A percentile compares a stretch with the other conserved stretches of the same genome.
These are phyloP conservation scores for Pythium aristosporum DNA, from an alignment of 352 stramenopile genomes.

Conservation along the genomic window DNA sequence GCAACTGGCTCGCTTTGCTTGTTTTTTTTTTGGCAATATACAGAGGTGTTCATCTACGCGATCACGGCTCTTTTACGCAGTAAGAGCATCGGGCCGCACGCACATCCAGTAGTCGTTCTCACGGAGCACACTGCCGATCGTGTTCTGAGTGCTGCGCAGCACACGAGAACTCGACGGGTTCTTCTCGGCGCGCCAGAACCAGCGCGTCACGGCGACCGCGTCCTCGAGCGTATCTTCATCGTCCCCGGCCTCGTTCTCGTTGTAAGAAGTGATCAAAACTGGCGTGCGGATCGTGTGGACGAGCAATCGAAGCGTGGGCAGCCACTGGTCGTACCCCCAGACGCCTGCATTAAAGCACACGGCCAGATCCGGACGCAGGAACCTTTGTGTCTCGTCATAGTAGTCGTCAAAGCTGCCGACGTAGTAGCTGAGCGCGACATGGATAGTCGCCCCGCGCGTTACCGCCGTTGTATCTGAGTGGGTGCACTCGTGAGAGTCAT, in stretches of 20 bases:
- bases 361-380: conserved; percentile 52
- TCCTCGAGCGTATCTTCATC: conserved; percentile 79
- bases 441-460: conserved; percentile 23
- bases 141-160: conserved; percentile 57
- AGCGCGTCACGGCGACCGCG: conserved; percentile 39
- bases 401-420: conserved; percentile 68
- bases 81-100: conserved; percentile 32
- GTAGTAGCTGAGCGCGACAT: conserved; percentile 66
- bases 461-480: conserved; percentile 1
- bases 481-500: conserved; percentile 28
- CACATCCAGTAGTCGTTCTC: conserved; percentile 89
- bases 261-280: conserved; percentile 85
- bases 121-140: conserved; percentile 49
- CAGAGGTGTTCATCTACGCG: too few relatives aligned
- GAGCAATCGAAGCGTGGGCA: conserved; percentile 67
- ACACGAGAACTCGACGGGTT: conserved; percentile 50
- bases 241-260: conserved; percentile 74
- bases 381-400: conserved; percentile 41
- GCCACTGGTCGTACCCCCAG: conserved; percentile 88
- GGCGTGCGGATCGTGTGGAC: conserved; percentile 53
- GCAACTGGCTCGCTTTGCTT: too few relatives aligned
- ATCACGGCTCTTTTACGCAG: too few relatives aligned
- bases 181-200: conserved; percentile 75
- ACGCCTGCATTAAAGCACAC: conserved; percentile 87
- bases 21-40: too few relatives aligned